Evolutionary conservation across 768 basidiomycete genomes (phyloP).

Genomic region (Mycena maculata): DNA sequence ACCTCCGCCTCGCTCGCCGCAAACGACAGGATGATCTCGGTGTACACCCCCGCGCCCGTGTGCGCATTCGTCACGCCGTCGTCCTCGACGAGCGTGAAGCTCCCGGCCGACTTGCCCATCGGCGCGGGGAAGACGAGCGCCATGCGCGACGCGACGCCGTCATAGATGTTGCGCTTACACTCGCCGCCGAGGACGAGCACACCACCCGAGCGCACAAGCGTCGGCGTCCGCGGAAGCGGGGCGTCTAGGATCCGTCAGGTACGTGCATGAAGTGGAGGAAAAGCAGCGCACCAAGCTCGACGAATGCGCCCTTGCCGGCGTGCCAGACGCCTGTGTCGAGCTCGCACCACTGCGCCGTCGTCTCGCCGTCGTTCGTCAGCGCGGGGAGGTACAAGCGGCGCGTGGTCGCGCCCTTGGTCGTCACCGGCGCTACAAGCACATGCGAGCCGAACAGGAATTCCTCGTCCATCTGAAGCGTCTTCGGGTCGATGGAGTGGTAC

Average conservation of each 20-base stretch:
- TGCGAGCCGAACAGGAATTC: slow-evolving; percentile 35
- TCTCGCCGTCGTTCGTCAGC: slow-evolving; percentile 30
- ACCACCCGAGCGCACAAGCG: slow-evolving; percentile 27
- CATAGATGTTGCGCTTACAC: slow-evolving; percentile 34
- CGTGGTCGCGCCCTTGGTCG: slow-evolving; percentile 32
- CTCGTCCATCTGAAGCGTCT: slow-evolving; percentile 32
- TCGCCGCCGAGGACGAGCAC: slow-evolving; percentile 30
- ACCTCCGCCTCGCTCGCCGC: slow-evolving; percentile 18
- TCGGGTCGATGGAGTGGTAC: slow-evolving; percentile 33
- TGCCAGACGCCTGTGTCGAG: slow-evolving; percentile 35
- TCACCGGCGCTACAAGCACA: slow-evolving; percentile 35
- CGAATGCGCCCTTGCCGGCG: slow-evolving; percentile 27
- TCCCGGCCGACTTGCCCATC: slow-evolving; percentile 16
- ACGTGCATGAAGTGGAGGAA: neutral
- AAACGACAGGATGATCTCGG: slow-evolving; percentile 32
- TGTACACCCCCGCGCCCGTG: slow-evolving; percentile 25
- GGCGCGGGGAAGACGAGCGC: slow-evolving; percentile 34
- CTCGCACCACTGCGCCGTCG: slow-evolving; percentile 30
- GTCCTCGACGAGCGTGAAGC: slow-evolving; percentile 34
- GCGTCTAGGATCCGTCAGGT: slow-evolving; percentile 9
- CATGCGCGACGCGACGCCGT: slow-evolving; percentile 31
- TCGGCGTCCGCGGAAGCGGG: slow-evolving; percentile 27
- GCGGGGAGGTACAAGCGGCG: slow-evolving; percentile 33
- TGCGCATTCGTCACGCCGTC: slow-evolving; percentile 34
- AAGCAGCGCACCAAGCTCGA: slow-evolving; percentile 26